phyloP scores from a whole-genome alignment of 208 protist species.

The Leishmania arabica region DNA sequence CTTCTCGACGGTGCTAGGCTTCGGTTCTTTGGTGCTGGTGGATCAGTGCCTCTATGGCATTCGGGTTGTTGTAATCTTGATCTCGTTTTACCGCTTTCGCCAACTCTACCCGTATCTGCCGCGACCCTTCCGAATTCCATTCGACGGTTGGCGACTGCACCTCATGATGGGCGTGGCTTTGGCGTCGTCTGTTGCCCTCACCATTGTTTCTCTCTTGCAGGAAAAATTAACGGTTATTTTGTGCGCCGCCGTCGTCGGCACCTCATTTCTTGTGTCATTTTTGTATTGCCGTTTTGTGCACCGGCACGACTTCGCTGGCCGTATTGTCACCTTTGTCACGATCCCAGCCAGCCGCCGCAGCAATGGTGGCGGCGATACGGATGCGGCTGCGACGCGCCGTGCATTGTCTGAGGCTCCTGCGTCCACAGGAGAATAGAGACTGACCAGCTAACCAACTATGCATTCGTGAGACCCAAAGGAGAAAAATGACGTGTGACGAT shows the following conservation, averaged over 20 bases:
- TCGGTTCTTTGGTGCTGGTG: conserved; percentile 65
- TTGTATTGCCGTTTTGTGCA: conserved; percentile 55
- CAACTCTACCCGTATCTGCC: conserved; percentile 60
- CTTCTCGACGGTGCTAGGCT: conserved; percentile 63
- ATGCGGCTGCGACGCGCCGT: background rate
- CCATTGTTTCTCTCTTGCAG: conserved; percentile 46
- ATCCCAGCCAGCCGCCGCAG: background rate
- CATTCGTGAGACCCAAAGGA: background rate
- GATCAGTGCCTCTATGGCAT: conserved; percentile 84
- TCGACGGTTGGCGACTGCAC: conserved; percentile 47
- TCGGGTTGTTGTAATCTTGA: conserved; percentile 54
- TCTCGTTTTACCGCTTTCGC: conserved; percentile 67
- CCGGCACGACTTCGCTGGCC: conserved; percentile 58
- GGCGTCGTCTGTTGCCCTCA: conserved; percentile 43
- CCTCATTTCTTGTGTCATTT: conserved; percentile 32
- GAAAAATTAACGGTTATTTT: conserved; percentile 44
- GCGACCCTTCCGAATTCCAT: conserved; percentile 63
- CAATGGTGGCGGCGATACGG: background rate
- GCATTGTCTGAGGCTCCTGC: background rate
- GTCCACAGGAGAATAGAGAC: background rate
- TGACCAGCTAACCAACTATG: background rate
- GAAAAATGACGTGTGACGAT: background rate
- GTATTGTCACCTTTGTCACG: conserved; percentile 55
- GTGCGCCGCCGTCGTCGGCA: conserved; percentile 38
- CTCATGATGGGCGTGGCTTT: conserved; percentile 47